Conservation (phyloP, 768 basidiomycete species). For the Hemileccinum rubropunctum region DNA sequence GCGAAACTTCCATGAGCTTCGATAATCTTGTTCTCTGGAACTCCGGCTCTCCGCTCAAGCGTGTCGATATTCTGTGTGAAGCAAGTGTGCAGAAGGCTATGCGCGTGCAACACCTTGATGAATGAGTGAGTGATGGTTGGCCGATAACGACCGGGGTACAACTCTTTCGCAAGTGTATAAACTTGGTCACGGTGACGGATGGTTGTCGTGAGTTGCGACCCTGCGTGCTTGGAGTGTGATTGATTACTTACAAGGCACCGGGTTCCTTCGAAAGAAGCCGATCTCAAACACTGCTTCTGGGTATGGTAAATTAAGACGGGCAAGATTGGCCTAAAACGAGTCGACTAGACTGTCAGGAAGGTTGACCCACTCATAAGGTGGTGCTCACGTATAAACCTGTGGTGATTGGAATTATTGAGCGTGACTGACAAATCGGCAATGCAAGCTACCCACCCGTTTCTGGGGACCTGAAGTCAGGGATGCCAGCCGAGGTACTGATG, state of each 20-base stretch:
- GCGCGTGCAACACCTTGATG: slow-evolving; percentile 73
- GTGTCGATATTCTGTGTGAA: slow-evolving; percentile 95
- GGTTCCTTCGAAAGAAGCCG: slow-evolving; percentile 75
- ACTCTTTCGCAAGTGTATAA: slow-evolving; percentile 89
- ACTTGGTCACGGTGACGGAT: slow-evolving; percentile 41
- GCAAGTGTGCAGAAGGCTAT: slow-evolving; percentile 67
- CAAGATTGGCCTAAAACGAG: slow-evolving; percentile 63
- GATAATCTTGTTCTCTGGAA: slow-evolving; percentile 70
- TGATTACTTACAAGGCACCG: slow-evolving; percentile 64
- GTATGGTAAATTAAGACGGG: slow-evolving; percentile 76
- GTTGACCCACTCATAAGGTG: not conserved
- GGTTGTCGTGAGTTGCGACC: not conserved
- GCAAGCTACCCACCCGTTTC: slow-evolving; percentile 60
- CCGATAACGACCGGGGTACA: slow-evolving; percentile 87
- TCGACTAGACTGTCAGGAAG: slow-evolving; percentile 1
- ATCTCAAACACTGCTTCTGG: slow-evolving; percentile 97
- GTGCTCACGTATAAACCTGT: slow-evolving; percentile 30
- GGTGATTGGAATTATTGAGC: not conserved
- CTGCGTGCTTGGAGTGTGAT: not conserved
- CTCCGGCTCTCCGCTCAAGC: slow-evolving; percentile 79
- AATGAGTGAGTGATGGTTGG: slow-evolving; percentile 92
- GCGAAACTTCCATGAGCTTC: slow-evolving; percentile 99
- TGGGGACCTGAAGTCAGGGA: slow-evolving; percentile 88
- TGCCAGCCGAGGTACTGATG: slow-evolving; percentile 77
- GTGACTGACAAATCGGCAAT: not conserved